phyloP scores from a whole-genome alignment of 2,329 filamentous ascomycete genomes.

The Aureobasidium melanogenum region DNA sequence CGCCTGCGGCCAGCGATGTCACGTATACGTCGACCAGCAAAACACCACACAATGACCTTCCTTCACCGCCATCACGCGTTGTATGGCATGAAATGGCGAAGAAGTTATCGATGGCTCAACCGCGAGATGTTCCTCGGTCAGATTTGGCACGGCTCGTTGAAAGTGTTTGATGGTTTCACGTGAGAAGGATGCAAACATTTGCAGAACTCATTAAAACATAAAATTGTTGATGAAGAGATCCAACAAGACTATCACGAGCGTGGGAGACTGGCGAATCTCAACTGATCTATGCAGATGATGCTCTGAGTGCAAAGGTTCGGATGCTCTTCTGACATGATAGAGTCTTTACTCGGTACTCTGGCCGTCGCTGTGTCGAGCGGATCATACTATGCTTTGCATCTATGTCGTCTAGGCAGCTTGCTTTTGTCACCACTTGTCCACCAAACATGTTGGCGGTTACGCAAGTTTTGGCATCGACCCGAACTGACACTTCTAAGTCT shows the following conservation, averaged over 20 bases:
- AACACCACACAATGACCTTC: neutral
- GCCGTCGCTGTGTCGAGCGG: neutral
- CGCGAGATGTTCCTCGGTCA: neutral
- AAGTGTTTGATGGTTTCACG: neutral
- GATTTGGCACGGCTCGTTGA: neutral
- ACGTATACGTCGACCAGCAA: neutral
- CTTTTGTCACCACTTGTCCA: neutral
- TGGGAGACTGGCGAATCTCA: neutral
- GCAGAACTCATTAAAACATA: no score
- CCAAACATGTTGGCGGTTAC: neutral
- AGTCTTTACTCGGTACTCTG: neutral
- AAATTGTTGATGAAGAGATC: neutral
- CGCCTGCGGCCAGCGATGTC: constrained; percentile 2
- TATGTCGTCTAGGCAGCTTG: neutral
- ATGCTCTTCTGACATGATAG: neutral
- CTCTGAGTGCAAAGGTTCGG: neutral
- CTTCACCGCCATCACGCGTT: neutral
- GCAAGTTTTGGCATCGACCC: no score
- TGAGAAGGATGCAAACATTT: neutral
- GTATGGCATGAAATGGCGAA: constrained; percentile 11
- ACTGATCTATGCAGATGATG: neutral
- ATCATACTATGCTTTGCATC: neutral
- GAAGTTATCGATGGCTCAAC: constrained; percentile 9
- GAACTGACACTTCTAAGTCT: no score
- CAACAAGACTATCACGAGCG: neutral